Evolutionary conservation across 2,329 filamentous ascomycete genomes (phyloP).

Genomic region (Capronia americana): DNA sequence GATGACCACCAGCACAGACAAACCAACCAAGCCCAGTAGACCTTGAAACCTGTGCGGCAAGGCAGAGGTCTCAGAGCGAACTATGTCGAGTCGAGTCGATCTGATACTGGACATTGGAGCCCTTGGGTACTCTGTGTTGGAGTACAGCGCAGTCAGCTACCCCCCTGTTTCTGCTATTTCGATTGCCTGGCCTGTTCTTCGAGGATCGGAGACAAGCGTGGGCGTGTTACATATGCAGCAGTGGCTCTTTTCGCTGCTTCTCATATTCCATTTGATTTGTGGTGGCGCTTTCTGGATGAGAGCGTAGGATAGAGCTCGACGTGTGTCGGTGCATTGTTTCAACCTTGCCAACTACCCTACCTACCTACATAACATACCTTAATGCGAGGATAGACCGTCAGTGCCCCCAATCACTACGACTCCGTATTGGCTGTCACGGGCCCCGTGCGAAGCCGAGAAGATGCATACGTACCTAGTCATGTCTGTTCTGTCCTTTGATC

Average conservation of each 20-base stretch:
- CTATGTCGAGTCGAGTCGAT: background rate
- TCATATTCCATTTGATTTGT: background rate
- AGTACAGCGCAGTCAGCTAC: background rate
- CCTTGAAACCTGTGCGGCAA: background rate
- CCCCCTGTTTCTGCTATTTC: background rate
- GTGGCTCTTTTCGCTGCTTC: background rate
- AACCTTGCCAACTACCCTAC: background rate
- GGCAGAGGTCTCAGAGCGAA: background rate
- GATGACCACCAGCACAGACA: background rate
- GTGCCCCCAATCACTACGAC: background rate
- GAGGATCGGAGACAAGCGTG: background rate
- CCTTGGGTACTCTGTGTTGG: background rate
- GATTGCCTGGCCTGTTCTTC: background rate
- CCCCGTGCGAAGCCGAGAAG: no score
- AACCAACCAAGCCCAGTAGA: background rate
- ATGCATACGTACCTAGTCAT: no score
- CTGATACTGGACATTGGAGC: background rate
- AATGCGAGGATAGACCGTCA: background rate
- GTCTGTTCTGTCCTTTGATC: background rate
- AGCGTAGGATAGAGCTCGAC: background rate
- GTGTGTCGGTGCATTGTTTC: background rate
- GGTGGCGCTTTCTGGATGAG: background rate
- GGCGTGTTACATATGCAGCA: background rate
- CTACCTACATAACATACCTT: no score
- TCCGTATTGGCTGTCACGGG: no score